These are phyloP conservation scores for Agrocybe praecox DNA, from an alignment of 768 basidiomycete genomes.

Conservation along the genomic window DNA sequence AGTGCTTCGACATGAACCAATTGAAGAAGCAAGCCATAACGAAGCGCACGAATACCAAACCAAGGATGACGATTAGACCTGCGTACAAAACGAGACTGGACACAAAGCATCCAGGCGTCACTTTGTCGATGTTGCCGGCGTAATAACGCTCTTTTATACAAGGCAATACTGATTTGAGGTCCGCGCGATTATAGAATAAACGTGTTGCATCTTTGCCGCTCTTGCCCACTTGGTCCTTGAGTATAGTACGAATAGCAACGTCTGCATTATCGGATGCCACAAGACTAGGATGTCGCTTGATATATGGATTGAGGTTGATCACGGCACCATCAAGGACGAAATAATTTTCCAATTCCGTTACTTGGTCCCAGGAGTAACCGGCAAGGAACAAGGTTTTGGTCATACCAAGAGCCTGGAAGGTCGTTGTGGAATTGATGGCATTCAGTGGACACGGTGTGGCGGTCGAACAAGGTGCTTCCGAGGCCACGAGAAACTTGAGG, in stretches of 20 bases:
- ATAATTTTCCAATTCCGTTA: slow-evolving; percentile 69
- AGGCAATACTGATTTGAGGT: slow-evolving; percentile 67
- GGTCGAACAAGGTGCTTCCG: slow-evolving; percentile 70
- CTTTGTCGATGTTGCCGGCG: slow-evolving; percentile 95
- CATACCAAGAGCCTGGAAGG: slow-evolving; percentile 63
- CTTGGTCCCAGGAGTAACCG: slow-evolving; percentile 93
- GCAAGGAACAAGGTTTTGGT: slow-evolving; percentile 66
- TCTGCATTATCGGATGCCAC: slow-evolving; percentile 81
- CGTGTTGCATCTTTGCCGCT: slow-evolving; percentile 91
- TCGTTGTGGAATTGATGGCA: slow-evolving; percentile 54
- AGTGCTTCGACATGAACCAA: slow-evolving; percentile 88
- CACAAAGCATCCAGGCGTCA: slow-evolving; percentile 94
- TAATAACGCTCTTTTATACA: slow-evolving; percentile 87
- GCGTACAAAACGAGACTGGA: slow-evolving; percentile 87
- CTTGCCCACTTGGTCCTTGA: slow-evolving; percentile 45
- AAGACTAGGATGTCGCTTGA: slow-evolving; percentile 67
- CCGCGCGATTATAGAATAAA: slow-evolving; percentile 73
- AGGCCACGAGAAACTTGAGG: slow-evolving; percentile 67
- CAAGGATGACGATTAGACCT: slow-evolving; percentile 89
- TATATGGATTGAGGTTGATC: slow-evolving; percentile 89
- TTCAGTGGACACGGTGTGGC: slow-evolving; percentile 69
- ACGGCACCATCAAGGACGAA: slow-evolving; percentile 93
- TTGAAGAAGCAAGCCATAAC: slow-evolving; percentile 95
- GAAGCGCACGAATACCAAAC: slow-evolving; percentile 90
- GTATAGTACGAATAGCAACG: slow-evolving; percentile 74